Evolutionary conservation across 2,329 filamentous ascomycete genomes (phyloP).

Genomic region (Dendrostoma leiphaemia): DNA sequence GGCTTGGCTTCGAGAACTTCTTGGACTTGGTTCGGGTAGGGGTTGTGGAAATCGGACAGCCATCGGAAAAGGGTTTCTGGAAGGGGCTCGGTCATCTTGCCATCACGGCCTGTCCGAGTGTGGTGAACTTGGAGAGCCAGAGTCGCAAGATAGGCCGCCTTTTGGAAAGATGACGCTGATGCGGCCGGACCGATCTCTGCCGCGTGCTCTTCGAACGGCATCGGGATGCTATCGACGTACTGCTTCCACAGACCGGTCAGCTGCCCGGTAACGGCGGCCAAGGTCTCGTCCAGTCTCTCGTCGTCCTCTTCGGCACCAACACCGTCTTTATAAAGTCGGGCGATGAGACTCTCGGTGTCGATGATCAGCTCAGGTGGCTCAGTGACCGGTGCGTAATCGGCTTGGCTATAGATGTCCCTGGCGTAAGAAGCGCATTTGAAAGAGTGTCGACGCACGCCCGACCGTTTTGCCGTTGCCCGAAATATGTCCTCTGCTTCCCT

Average conservation of each 20-base stretch:
- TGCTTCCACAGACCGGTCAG: conserved; percentile 57
- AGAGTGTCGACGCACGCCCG: conserved; percentile 43
- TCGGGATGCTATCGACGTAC: conserved; percentile 47
- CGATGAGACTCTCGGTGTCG: conserved; percentile 70
- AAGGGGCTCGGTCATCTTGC: conserved; percentile 48
- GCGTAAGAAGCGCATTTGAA: conserved; percentile 70
- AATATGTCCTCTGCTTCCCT: conserved; percentile 56
- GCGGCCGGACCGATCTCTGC: conserved; percentile 65
- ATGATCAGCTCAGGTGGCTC: conserved; percentile 74
- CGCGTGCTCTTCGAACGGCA: conserved; percentile 50
- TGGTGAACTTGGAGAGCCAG: conserved; percentile 80
- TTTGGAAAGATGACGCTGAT: conserved; percentile 62
- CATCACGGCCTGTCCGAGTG: conserved; percentile 44
- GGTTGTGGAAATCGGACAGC: conserved; percentile 73
- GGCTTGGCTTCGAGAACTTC: conserved; percentile 63
- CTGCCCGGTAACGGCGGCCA: conserved; percentile 51
- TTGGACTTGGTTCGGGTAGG: conserved; percentile 65
- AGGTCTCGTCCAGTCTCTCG: conserved; percentile 53
- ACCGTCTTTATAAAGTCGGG: conserved; percentile 61
- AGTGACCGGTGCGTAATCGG: conserved; percentile 57
- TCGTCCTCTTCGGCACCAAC: conserved; percentile 55
- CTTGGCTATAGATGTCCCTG: conserved; percentile 62
- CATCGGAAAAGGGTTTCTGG: conserved; percentile 81
- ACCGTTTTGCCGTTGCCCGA: conserved; percentile 49
- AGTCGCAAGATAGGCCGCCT: conserved; percentile 76